Evolutionary conservation across 331 rosid genomes (phyloP), one percentile per base, ranked within the genome.

Genomic region (Phaseolus coccineus): DNA sequence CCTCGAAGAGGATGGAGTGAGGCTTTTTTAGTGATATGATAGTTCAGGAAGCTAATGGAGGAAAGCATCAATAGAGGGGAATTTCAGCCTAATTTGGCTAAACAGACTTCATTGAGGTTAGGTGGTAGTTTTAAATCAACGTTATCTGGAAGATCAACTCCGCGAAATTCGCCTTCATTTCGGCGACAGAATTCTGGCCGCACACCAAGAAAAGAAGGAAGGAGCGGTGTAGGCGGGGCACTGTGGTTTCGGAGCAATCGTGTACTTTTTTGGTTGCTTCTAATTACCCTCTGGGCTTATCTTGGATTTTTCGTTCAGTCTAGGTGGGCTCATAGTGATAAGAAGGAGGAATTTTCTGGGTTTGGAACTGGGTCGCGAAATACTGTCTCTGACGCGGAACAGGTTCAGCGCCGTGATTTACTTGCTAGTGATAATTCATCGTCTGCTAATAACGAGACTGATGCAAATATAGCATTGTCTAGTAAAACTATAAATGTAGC

Each of bases 291-390:
- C 15, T 94, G 98, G 98, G 83, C 98, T 28, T 94, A 94, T 85
- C 92, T 94, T 85, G 98, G 97, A 31, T 90, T 94, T 87, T 92
- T 85, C 78, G 90, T 94, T 87, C 98, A 92, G 87, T 94, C 98
- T 24, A 81, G 94, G 84, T 94, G 98, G 98, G 98, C 96, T 40
- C 98, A 94, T 74, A 86, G 86, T 74, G 86, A 92, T 66, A 87
- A 93, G 78, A 87, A 88, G 77, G 94, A 87, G 8, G 89, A 84
- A 35, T 88, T 90, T 85, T 79, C 90, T 81, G 90, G 87, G 11
- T 91, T 88, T 88, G 89, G 85, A 71, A 86, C 85, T 12, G 83
- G 88, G 61, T 85, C 78, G 4, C 81, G 78, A 6, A 76, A 83
- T 39, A 67, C 27, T 9, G 76, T 83, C 69, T 16, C 74, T 5